Percentiles rank a stretch among this genome's conserved stretches.
Conservation (phyloP, 768 basidiomycete species). For the Leccinellum albellum region DNA sequence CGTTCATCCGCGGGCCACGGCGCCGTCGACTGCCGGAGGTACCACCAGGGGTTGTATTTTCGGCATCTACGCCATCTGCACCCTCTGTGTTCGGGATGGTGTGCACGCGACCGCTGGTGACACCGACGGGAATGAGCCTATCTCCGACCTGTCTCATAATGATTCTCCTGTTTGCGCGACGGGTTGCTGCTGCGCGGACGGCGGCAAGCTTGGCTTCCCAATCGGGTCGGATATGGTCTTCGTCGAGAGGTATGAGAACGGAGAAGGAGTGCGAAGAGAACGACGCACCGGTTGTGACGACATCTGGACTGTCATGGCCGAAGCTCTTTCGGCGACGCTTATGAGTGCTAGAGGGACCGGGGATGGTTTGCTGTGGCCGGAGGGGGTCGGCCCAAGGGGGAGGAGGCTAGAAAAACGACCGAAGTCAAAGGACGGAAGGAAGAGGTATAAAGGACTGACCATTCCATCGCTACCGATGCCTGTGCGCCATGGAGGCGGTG, state of each 20-base stretch:
- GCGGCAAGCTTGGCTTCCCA: constrained; percentile 96
- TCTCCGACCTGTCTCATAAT: constrained; percentile 99
- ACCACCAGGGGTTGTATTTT: constrained; percentile 28
- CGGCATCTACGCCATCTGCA: constrained; percentile 41
- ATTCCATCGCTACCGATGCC: constrained; percentile 74
- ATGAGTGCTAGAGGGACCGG: constrained; percentile 43
- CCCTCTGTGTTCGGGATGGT: constrained; percentile 57
- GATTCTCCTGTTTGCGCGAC: constrained; percentile 92
- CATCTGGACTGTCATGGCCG: constrained; percentile 79
- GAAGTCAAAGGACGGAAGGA: not conserved
- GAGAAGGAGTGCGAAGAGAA: constrained; percentile 1
- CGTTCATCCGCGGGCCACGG: constrained; percentile 49
- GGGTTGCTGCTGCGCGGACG: constrained; percentile 91
- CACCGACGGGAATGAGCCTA: constrained; percentile 93
- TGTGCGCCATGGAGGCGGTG: constrained; percentile 73
- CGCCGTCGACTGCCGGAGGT: constrained; percentile 51
- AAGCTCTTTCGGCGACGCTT: constrained; percentile 87
- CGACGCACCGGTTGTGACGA: constrained; percentile 80
- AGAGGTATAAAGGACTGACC: constrained; percentile 38
- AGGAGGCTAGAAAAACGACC: constrained; percentile 28
- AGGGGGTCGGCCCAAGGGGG: constrained; percentile 54
- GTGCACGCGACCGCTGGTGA: constrained; percentile 84
- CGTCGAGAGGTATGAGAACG: constrained; percentile 8
- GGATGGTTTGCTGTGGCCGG: constrained; percentile 41
- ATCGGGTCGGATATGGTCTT: constrained; percentile 95